Conservation (phyloP, 768 basidiomycete species). For the Ephemerocybe angulata region DNA sequence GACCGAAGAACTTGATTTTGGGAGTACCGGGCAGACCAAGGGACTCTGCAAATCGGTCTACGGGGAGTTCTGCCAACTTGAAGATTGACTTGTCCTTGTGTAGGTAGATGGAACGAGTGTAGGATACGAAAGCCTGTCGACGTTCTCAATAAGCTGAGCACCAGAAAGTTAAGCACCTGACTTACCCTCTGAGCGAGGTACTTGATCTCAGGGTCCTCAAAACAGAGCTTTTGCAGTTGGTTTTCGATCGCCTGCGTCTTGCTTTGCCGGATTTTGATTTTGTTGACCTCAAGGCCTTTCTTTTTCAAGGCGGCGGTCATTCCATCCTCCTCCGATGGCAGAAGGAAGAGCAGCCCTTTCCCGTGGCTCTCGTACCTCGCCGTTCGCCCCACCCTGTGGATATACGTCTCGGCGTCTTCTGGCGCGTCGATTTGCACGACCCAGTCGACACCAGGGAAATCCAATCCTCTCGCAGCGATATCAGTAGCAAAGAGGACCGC, state of each 20-base stretch:
- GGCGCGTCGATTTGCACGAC: constrained; percentile 94
- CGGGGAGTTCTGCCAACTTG: constrained; percentile 77
- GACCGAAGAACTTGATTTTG: constrained; percentile 83
- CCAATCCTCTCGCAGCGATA: constrained; percentile 91
- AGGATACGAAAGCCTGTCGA: constrained; percentile 87
- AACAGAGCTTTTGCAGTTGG: constrained; percentile 88
- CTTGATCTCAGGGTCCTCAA: constrained; percentile 95
- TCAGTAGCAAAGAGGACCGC: constrained; percentile 93
- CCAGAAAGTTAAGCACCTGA: constrained; percentile 13
- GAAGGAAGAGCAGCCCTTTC: constrained; percentile 74
- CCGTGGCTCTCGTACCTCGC: constrained; percentile 91
- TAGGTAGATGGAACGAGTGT: constrained; percentile 86
- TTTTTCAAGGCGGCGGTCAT: constrained; percentile 69
- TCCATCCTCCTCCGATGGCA: constrained; percentile 92
- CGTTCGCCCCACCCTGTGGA: constrained; percentile 94
- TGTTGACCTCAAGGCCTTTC: constrained; percentile 68
- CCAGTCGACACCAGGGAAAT: constrained; percentile 97
- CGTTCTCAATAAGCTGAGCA: not conserved
- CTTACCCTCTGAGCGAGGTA: constrained; percentile 90
- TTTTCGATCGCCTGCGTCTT: constrained; percentile 83
- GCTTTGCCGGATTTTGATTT: constrained; percentile 85
- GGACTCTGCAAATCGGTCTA: constrained; percentile 81
- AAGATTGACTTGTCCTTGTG: constrained; percentile 95
- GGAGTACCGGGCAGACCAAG: constrained; percentile 93
- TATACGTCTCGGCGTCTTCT: constrained; percentile 96